Percentiles rank a stretch among this genome's conserved stretches.
Evolutionary conservation across 78 protist species (phyloP).

Genomic region (Dictyostelium brefeldianum): DNA sequence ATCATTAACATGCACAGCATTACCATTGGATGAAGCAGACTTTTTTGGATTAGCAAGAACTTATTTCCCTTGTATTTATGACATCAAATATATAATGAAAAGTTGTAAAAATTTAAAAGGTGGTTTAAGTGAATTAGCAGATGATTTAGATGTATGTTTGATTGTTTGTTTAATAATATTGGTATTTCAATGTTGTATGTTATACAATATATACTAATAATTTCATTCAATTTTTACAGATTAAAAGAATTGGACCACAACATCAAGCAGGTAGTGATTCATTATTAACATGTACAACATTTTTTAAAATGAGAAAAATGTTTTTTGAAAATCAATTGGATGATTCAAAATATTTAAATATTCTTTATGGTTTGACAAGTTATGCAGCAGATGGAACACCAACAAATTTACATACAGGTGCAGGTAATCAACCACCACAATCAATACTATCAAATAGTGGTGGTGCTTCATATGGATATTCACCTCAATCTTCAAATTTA

Average conservation of each 20-base stretch:
- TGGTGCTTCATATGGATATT: neutral
- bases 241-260: constrained; percentile 96
- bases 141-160: constrained; percentile 90
- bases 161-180: neutral
- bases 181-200: too few relatives aligned
- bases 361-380: constrained; percentile 85
- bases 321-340: constrained; percentile 94
- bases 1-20: constrained; percentile 90
- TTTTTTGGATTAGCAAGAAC: constrained; percentile 87
- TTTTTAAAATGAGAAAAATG: constrained; percentile 92
- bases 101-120: constrained; percentile 91
- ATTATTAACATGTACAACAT: constrained; percentile 94
- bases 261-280: constrained; percentile 99
- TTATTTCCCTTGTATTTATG: constrained; percentile 96
- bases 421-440: constrained; percentile 4
- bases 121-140: constrained; percentile 97
- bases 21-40: constrained; percentile 94
- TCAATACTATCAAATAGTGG: neutral
- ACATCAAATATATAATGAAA: constrained; percentile 95
- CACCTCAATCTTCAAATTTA: neutral
- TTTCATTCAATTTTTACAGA: constrained; percentile 67
- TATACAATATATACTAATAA: too few relatives aligned
- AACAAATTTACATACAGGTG: constrained; percentile 3
- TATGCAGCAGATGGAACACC: constrained; percentile 7
- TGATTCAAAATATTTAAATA: constrained; percentile 87